Evolutionary conservation across 768 basidiomycete genomes (phyloP).

Genomic region (Exsudoporus frostii): DNA sequence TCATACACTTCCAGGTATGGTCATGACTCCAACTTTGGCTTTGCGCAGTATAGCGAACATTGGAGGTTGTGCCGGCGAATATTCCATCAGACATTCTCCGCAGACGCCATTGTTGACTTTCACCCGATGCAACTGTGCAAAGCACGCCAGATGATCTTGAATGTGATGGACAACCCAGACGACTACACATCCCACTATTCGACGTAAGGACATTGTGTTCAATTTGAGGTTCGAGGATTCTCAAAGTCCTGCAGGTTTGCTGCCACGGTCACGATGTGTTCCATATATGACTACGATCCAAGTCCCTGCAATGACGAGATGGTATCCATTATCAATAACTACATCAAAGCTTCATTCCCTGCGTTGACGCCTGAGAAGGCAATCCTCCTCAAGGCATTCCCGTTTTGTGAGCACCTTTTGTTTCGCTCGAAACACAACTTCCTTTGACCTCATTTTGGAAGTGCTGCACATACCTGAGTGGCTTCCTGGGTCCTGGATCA

Average conservation of each 20-base stretch:
- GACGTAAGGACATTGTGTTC: slow-evolving; percentile 4
- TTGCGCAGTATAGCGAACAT: slow-evolving; percentile 10
- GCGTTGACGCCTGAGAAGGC: slow-evolving; percentile 14
- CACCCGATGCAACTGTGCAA: slow-evolving; percentile 6
- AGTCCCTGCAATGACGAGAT: slow-evolving; percentile 12
- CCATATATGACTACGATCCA: slow-evolving; percentile 21
- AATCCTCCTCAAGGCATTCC: slow-evolving; percentile 12
- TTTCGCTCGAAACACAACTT: not conserved
- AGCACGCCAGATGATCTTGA: slow-evolving; percentile 4
- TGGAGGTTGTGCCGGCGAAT: slow-evolving; percentile 14
- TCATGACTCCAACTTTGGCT: slow-evolving; percentile 6
- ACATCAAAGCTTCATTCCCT: slow-evolving; percentile 1
- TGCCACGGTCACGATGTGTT: slow-evolving; percentile 28
- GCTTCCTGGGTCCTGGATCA: slow-evolving; percentile 19
- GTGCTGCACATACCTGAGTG: slow-evolving; percentile 29
- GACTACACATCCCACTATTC: slow-evolving; percentile 7
- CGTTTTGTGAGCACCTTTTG: slow-evolving; percentile 12
- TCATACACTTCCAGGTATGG: slow-evolving; percentile 12
- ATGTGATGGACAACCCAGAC: slow-evolving; percentile 2
- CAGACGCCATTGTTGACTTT: not conserved
- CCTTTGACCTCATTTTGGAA: not conserved
- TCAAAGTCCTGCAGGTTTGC: slow-evolving; percentile 24
- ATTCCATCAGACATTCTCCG: slow-evolving; percentile 14
- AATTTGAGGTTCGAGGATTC: not conserved
- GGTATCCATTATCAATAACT: slow-evolving; percentile 12